Conservation (phyloP, 306 rosid species). For the Sechiopsis laciniata region DNA sequence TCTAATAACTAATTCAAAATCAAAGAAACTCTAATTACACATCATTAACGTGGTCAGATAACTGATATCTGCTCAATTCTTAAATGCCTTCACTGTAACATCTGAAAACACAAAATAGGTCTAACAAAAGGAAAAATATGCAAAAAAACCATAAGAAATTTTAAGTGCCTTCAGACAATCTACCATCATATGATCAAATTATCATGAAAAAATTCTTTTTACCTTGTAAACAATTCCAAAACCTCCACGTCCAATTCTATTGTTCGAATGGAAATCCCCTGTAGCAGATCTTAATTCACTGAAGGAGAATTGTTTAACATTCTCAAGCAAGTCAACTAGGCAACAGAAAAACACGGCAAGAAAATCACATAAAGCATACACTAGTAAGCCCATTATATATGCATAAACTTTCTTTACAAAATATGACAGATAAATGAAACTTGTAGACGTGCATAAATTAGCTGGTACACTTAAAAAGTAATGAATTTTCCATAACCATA, state of each 20-base stretch:
- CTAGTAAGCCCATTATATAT: neutral
- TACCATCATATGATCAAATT: neutral
- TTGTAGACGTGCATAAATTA: neutral
- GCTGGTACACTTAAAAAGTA: neutral
- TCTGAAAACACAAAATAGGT: neutral
- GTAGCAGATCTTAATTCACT: constrained; percentile 67
- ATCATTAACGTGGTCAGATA: neutral
- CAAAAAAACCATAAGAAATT: neutral
- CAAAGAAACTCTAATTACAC: neutral
- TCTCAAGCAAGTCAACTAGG: constrained; percentile 46
- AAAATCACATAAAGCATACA: constrained; percentile 12
- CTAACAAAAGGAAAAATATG: neutral
- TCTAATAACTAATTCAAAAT: neutral
- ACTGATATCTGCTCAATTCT: neutral
- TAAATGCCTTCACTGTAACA: neutral
- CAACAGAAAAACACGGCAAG: constrained; percentile 25
- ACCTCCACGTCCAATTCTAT: constrained; percentile 85
- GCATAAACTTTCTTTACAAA: neutral
- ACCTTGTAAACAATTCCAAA: constrained; percentile 93
- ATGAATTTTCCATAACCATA: neutral
- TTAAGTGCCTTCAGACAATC: constrained; percentile 13
- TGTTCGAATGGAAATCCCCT: constrained; percentile 50
- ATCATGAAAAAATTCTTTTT: constrained; percentile 16
- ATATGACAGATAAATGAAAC: too few species aligned
- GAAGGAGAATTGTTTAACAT: constrained; percentile 51